phyloP scores from a whole-genome alignment of 1,284 basidiomycete species.

The Ceratobasidium papillatum region DNA sequence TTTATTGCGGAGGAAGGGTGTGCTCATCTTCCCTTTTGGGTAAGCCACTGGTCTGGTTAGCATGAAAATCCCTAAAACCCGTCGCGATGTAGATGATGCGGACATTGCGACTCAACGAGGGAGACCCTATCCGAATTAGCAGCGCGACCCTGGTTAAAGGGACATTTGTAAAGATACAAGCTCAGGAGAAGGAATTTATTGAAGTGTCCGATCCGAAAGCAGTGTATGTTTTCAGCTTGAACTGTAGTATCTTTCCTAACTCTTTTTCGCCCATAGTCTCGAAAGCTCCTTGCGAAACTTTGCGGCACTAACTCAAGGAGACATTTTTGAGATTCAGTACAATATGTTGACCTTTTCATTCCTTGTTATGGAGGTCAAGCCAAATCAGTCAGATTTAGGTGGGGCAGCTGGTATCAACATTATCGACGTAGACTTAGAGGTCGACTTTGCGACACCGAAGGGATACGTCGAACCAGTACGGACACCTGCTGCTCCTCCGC shows the following conservation, averaged over 20 bases:
- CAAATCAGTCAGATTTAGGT: conserved; percentile 58
- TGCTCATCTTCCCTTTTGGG: conserved; percentile 96
- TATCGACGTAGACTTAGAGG: conserved; percentile 94
- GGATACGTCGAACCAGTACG: conserved; percentile 89
- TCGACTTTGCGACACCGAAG: conserved; percentile 67
- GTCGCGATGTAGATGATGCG: conserved; percentile 84
- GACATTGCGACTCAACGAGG: conserved; percentile 89
- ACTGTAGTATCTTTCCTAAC: not conserved
- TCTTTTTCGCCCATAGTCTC: conserved; percentile 64
- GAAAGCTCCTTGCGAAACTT: conserved; percentile 96
- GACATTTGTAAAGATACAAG: conserved; percentile 96
- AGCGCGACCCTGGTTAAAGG: conserved; percentile 91
- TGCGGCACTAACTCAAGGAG: conserved; percentile 87
- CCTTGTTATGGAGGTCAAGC: conserved; percentile 92
- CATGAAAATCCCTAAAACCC: conserved; percentile 26
- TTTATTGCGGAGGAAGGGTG: conserved; percentile 98
- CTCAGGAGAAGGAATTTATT: conserved; percentile 94
- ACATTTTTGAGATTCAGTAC: conserved; percentile 92
- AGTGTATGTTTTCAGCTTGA: conserved; percentile 71
- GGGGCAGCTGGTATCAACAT: conserved; percentile 85
- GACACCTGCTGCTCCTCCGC: conserved; percentile 78
- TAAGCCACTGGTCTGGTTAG: conserved; percentile 48
- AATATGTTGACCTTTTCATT: conserved; percentile 95
- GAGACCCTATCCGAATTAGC: conserved; percentile 92
- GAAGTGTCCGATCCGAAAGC: conserved; percentile 96